phyloP scores from a whole-genome alignment of 495 filamentous ascomycete genomes.

The Rhypophila decipiens region DNA sequence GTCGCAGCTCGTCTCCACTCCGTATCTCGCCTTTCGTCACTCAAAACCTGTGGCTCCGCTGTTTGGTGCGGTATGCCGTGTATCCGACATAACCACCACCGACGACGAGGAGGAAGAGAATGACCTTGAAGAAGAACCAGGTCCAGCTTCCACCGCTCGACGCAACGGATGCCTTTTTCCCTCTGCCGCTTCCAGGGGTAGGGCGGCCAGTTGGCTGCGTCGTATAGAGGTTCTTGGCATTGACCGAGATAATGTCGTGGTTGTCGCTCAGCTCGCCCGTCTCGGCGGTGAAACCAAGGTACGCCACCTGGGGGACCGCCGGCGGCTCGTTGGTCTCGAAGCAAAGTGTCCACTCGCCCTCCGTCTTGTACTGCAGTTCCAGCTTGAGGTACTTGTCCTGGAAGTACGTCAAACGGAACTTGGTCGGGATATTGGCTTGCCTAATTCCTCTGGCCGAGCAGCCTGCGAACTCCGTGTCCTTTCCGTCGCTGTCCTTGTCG shows the following conservation, averaged over 20 bases:
- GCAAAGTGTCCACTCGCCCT: slow-evolving; percentile 83
- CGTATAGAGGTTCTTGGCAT: slow-evolving; percentile 82
- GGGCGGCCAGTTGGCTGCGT: slow-evolving; percentile 41
- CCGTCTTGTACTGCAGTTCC: slow-evolving; percentile 87
- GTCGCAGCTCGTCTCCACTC: not conserved
- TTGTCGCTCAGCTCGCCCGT: slow-evolving; percentile 96
- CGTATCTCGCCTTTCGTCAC: not conserved
- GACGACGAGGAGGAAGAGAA: slow-evolving; percentile 65
- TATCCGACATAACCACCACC: slow-evolving; percentile 77
- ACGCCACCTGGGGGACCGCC: slow-evolving; percentile 81
- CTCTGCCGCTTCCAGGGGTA: slow-evolving; percentile 35
- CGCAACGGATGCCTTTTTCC: slow-evolving; percentile 22
- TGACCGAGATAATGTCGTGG: slow-evolving; percentile 90
- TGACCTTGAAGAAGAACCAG: slow-evolving; percentile 85
- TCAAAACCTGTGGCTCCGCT: slow-evolving; percentile 75
- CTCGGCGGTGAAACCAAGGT: slow-evolving; percentile 92
- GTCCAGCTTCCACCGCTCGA: slow-evolving; percentile 64
- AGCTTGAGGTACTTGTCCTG: slow-evolving; percentile 88
- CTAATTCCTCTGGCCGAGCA: slow-evolving; percentile 93
- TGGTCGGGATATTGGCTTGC: slow-evolving; percentile 69
- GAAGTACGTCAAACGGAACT: slow-evolving; percentile 87
- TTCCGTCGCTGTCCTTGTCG: slow-evolving; percentile 92
- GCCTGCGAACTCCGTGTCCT: slow-evolving; percentile 84
- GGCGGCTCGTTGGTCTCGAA: slow-evolving; percentile 70
- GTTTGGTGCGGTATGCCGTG: slow-evolving; percentile 66